Evolutionary conservation across 2,329 filamentous ascomycete genomes (phyloP), one percentile per base, ranked within the genome.

Genomic region (Colletotrichum simmondsii): DNA sequence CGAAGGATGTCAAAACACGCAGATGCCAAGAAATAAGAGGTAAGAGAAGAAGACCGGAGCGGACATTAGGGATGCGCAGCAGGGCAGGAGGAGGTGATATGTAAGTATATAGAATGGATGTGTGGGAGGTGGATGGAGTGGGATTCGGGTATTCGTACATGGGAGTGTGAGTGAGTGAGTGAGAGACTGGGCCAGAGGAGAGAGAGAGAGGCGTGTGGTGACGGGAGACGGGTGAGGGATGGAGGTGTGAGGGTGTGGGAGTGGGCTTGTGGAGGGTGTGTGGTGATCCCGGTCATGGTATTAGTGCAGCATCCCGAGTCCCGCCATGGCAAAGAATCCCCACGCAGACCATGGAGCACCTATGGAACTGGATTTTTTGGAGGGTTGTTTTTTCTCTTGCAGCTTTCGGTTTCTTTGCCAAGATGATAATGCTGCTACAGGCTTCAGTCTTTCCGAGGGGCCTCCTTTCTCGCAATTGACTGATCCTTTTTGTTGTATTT

Each of bases 1-100:
- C 19, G 24, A 28, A 49, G 35, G 28, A 61, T 32, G 56, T 61
- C 46, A 5, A 61, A 61, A 37, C n/a, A 70, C 30, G 49, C 10
- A 56, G 22, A 6, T 71, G 71, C 71, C 71, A 71, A 71, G 71
- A 57, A 61, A 22, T 57, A 56, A 24, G 42, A 62, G 19, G 60
- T 49, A 54, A 46, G 7, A 65, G 61, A 37, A 54, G 46, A 49
- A 42, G 14, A 42, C 24, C 32, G 46, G 60, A 65, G 60, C 26
- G 19, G n/a, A 37, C 60, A 65, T 73, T 37, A 35, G 22, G 59
- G 54, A 72, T 61, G 70, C 60, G 35, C 66, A 52, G 65, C 37
- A 57, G 69, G 65, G 69, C 65, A 62, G 54, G 42, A 42, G 42
- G 54, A 68, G 58, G 42, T 60, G 60, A 70, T 72, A 70, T 72